Evolutionary conservation across 257 asterid species (phyloP), one percentile per base, ranked within the genome.

Genomic region (Solanum megistacrolobum): DNA sequence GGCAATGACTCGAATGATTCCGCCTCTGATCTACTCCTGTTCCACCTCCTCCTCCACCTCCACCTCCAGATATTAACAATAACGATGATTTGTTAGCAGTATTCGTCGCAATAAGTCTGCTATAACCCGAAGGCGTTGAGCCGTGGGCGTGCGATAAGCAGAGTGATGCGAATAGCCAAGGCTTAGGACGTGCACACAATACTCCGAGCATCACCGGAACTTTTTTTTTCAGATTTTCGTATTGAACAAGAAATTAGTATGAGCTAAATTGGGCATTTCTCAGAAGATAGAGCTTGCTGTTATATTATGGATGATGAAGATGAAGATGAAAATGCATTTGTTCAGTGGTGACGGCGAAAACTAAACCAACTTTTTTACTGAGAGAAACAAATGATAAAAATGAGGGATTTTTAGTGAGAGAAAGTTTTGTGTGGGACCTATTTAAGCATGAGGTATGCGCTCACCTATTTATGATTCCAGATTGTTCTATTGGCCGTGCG

Each of bases 201-300:
- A 90, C 95, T 85, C 95, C 93, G 78, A 96, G 98, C 98, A 96
- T 96, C 92, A 93, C 98, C 86, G 69, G 29, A 39, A 14, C n/a
- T 20, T 35, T 39, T 21, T 58, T n/a, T 79, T 79, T 43, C n/a
- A 79, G 85, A 79, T 79, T 43, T 41, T 27, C 21, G 31, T 39
- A 39, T n/a, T 65, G 32, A 74, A 74, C 29, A 23, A 76, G 5
- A 38, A 76, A 36, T 69, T 69, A 69, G n/a, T 23, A 76, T 76
- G 29, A 75, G 5, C 32, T 23, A 13, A 78, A 43, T 82, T 82
- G 43, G 4, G 69, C 69, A 31, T 46, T 36, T 74, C 31, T 27
- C 68, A 46, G 65, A 25, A 79, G 25, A 43, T 46, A 25, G 31
- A 82, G 21, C 43, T 55, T 12, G 69, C 12, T 3, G 14, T 3